A percentile compares a stretch with the other conserved stretches of the same genome.
Evolutionary conservation across 306 rosid genomes (phyloP).

Genomic region (Inga laurina): DNA sequence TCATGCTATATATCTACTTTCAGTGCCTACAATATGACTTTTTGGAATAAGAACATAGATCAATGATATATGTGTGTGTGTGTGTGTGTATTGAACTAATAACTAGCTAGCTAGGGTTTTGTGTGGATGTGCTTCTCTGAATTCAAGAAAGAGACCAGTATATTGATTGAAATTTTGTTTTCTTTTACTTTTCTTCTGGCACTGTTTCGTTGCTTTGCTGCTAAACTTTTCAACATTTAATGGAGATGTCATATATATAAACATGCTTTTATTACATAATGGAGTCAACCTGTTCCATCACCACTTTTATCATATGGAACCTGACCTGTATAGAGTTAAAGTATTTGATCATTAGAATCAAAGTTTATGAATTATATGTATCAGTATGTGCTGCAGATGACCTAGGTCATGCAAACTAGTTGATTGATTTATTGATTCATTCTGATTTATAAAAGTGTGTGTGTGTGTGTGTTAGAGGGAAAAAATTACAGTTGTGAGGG

Average conservation of each 20-base stretch:
- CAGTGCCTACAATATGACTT: not conserved
- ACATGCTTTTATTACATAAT: conserved; percentile 32
- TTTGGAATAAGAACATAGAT: not conserved
- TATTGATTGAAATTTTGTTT: not conserved
- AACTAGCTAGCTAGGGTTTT: conserved; percentile 5
- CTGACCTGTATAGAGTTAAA: conserved; percentile 32
- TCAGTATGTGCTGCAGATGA: conserved; percentile 12
- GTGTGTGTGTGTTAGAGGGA: not conserved
- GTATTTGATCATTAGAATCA: conserved; percentile 27
- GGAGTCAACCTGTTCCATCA: conserved; percentile 48
- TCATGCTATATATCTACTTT: conserved; percentile 6
- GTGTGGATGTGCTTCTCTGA: conserved; percentile 38
- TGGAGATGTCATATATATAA: not conserved
- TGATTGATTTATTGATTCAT: not conserved
- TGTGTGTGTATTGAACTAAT: not conserved
- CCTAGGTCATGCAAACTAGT: not conserved
- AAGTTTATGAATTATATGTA: not conserved
- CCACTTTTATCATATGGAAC: conserved; percentile 42
- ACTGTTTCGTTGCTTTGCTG: not conserved
- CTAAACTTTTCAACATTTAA: conserved; percentile 32
- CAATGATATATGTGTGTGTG: not conserved
- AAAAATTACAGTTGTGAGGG: conserved; percentile 12
- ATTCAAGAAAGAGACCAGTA: not conserved
- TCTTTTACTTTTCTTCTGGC: conserved; percentile 30
- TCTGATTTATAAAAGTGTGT: not conserved